Base-by-base conservation (phyloP, 148 eudicot species). In the Dysphania ambrosioides region DNA sequence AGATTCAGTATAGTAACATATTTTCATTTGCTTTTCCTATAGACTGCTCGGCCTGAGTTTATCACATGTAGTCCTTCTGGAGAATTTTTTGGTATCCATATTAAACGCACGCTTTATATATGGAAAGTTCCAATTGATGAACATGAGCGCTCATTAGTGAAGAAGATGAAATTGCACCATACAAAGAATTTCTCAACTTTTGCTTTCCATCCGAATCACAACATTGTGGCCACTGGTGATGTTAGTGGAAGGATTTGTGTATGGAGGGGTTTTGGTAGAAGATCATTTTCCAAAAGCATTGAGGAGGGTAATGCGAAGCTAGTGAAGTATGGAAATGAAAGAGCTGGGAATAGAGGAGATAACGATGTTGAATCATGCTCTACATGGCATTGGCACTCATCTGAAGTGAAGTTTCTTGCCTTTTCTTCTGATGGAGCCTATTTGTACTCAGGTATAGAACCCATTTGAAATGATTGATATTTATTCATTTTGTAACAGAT, bases 311-410 rank as follows among this genome's bases (percentile, higher is more conserved):
- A 70, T 73, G 93, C 76, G 69, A 78, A 53, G 55, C 34, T 55
- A 31, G 70, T 21, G 31, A 72, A 79, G 70, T 72, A 66, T 80
- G 87, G 70, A 15, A 95, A 86, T 80, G 91, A 88, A 71, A 87
- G 81, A 72, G 88, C 90, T 72, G 98, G 98, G 65, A 96, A 90
- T 53, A 87, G 96, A 81, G 91, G 84, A 47, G 76, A 87, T 61
- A 89, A 90, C 82, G 93, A 94, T 78, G 93, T 93, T 38, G 98
- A 91, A 41, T 88, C 96, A 70, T 94, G 98, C 79, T 81, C 98
- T 61, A 91, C 97, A 57, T 89, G 93, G 97, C 98, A 94, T 82
- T 94, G 98, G 98, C 98, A 94, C 78, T 88, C 98, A 71, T 79
- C 88, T 35, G 89, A 88, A 88, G 93, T 94, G 68, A 90, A 90